Conservation (phyloP, 192 early-diverging fungal species). For the Entomortierella chlamydospora region DNA sequence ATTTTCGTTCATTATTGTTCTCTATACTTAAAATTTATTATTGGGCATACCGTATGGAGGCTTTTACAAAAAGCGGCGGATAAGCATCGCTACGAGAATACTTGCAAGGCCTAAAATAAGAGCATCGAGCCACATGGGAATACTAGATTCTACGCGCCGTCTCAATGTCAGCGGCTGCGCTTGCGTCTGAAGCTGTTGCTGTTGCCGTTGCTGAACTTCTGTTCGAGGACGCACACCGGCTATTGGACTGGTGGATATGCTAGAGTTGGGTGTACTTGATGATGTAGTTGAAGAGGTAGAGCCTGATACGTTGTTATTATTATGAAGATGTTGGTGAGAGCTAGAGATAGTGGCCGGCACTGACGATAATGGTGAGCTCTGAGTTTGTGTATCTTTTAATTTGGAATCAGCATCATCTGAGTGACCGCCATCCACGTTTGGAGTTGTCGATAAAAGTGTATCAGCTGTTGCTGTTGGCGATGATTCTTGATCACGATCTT, state of each 20-base stretch:
- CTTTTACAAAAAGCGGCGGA: constrained; percentile 37
- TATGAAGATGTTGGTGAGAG: not conserved
- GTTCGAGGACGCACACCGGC: not conserved
- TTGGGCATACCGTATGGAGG: no score
- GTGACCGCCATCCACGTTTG: not conserved
- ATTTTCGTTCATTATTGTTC: no score
- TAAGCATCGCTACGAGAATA: constrained; percentile 33
- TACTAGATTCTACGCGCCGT: constrained; percentile 7
- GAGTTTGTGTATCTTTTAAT: not conserved
- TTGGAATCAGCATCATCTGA: not conserved
- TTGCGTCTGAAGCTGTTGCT: not conserved
- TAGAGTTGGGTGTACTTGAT: not conserved
- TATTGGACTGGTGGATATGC: not conserved
- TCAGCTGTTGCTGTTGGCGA: constrained; percentile 1
- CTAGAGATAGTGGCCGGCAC: not conserved
- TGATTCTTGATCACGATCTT: not conserved
- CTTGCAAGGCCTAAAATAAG: constrained; percentile 44
- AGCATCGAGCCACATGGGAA: constrained; percentile 51
- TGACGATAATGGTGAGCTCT: not conserved
- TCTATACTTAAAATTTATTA: not conserved
- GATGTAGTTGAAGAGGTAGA: not conserved
- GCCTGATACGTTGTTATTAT: no score
- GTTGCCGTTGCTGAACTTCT: not conserved
- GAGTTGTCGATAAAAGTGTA: not conserved
- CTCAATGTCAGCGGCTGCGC: not conserved